A percentile compares a stretch with the other conserved stretches of the same genome.
phyloP scores from a whole-genome alignment of 2,329 filamentous ascomycete species.

The Penicillium aurantiogriseum region DNA sequence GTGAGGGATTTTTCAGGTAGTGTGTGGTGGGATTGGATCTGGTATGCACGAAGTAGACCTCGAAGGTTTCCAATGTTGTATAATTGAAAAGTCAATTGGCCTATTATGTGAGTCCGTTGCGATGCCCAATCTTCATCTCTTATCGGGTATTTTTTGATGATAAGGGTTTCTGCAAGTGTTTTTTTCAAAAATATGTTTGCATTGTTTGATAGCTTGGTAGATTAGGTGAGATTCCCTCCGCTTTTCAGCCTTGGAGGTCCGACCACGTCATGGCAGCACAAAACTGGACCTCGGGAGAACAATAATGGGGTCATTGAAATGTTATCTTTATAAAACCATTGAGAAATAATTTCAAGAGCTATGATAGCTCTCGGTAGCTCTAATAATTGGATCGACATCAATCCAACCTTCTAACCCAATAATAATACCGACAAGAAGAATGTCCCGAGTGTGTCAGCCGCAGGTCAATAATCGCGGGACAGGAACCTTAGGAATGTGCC shows the following conservation, averaged over 20 bases:
- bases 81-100: background rate
- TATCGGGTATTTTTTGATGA: background rate
- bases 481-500: conserved; percentile 17
- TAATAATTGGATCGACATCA: background rate
- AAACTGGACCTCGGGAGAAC: background rate
- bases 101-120: background rate
- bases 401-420: background rate
- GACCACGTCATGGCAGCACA: conserved; percentile 2
- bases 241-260: conserved; percentile 6
- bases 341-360: background rate
- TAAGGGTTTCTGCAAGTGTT: background rate
- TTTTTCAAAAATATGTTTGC: background rate
- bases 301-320: background rate
- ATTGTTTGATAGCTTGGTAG: conserved; percentile 6
- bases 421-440: conserved; percentile 1
- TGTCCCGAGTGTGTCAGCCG: conserved; percentile 11
- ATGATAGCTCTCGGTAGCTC: background rate
- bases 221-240: background rate
- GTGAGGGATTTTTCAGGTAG: background rate
- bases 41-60: background rate
- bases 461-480: conserved; percentile 16
- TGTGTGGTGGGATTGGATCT: background rate
- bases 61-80: background rate
- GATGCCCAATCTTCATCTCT: background rate
- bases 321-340: background rate